A percentile compares a stretch with the other conserved stretches of the same genome.
Conservation (phyloP, 306 rosid genomes). For the Argentina anserina region DNA sequence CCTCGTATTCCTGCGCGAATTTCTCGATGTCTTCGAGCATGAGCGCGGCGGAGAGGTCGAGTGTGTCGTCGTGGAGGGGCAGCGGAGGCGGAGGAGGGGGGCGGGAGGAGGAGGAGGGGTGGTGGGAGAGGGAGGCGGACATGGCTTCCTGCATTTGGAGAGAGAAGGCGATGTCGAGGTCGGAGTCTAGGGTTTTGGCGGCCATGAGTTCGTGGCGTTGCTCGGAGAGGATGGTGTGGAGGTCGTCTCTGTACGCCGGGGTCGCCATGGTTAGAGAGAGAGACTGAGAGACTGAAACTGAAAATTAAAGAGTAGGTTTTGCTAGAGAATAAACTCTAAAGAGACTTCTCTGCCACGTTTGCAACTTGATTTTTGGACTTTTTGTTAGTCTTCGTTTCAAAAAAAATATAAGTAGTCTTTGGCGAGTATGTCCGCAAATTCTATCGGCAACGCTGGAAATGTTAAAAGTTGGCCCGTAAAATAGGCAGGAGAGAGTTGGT, state of each 20-base stretch:
- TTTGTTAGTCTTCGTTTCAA: too few species aligned
- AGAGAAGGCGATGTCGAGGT: slow-evolving; percentile 31
- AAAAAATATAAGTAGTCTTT: too few species aligned
- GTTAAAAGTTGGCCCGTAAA: too few species aligned
- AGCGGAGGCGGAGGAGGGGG: neutral
- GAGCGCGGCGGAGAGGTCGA: slow-evolving; percentile 27
- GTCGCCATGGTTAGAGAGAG: neutral
- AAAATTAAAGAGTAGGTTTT: neutral
- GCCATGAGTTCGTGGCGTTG: slow-evolving; percentile 21
- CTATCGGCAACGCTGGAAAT: too few species aligned
- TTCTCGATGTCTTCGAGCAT: slow-evolving; percentile 29
- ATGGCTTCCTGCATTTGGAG: slow-evolving; percentile 46
- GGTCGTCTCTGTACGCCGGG: neutral
- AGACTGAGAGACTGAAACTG: neutral
- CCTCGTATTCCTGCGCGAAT: slow-evolving; percentile 18
- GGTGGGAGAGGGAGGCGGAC: slow-evolving; percentile 23
- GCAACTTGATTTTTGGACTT: too few species aligned
- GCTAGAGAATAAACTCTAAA: neutral
- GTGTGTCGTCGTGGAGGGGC: neutral
- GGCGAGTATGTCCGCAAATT: too few species aligned
- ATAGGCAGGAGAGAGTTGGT: too few species aligned
- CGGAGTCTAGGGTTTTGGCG: slow-evolving; percentile 22
- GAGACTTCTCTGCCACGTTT: too few species aligned
- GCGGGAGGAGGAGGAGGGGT: slow-evolving; percentile 12
- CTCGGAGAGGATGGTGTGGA: slow-evolving; percentile 1